Base-by-base conservation (phyloP, 2,329 filamentous ascomycete genomes). In the Colletotrichum sojae region DNA sequence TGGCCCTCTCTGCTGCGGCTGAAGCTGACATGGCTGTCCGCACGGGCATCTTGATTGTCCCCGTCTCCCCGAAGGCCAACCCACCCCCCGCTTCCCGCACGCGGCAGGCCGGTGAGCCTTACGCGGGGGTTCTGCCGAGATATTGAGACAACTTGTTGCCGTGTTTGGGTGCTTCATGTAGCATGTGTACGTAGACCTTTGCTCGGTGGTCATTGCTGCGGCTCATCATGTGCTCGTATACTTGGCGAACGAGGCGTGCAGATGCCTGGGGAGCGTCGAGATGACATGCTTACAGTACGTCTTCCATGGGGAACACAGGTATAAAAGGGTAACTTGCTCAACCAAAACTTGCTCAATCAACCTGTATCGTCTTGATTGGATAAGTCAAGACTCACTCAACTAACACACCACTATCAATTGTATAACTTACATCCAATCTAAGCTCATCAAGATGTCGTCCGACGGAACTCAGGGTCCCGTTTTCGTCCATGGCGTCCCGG, bases 381-480 rank as follows among this genome's bases (percentile, higher is more conserved):
- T 2, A 1, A 22, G 5, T 22, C 20, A 13, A 25, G 16, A 18
- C 9, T n/a, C 13, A 40, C 43, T 51, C 45, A 51, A 48, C 9
- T 43, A 20, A 52, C 8, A 31, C 25, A 43, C 46, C 5, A 22
- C 27, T 12, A 48, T 39, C 2, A 0, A 58, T 16, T 31, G 36
- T 49, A 27, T 46, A 45, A 58, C 16, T 31, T 6, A 46, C n/a
- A 2, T 36, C 13, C 20, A 58, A 18, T 9, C 31, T 16, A 25
- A 39, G 39, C 15, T 20, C 3, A 10, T 31, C 46, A 63, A 40
- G 0, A 69, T 69, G 62, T 69, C 66, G 40, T 69, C 66, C 2
- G 66, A 69, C 36, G 66, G 66, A 15, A 69, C 62, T 3, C 52
- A 27, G 10, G 66, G 62, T 10, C 62, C 66, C 18, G 56, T 69